Evolutionary conservation across 108 stramenopile genomes (phyloP).

Genomic region (Skeletonema menzelii): DNA sequence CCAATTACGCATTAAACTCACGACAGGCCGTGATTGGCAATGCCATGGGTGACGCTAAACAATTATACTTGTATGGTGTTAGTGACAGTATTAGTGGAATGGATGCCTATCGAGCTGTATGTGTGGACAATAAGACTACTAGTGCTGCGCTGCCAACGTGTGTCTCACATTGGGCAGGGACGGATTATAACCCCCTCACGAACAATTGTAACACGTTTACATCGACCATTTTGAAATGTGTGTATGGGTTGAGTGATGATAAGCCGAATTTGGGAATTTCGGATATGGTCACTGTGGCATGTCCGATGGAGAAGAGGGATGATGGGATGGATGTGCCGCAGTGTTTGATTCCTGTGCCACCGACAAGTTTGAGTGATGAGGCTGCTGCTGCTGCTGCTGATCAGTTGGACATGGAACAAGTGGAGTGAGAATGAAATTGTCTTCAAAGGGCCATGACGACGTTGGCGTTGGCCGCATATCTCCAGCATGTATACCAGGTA

Average conservation of each 20-base stretch:
- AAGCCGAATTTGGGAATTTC: slow-evolving; percentile 47
- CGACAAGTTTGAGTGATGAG: not conserved
- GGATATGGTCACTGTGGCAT: slow-evolving; percentile 38
- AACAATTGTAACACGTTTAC: slow-evolving; percentile 58
- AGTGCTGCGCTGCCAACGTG: slow-evolving; percentile 13
- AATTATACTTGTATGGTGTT: slow-evolving; percentile 38
- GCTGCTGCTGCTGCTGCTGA: no score
- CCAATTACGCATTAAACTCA: slow-evolving; percentile 34
- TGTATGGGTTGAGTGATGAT: slow-evolving; percentile 44
- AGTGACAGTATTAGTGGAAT: slow-evolving; percentile 13
- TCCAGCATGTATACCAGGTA: no score
- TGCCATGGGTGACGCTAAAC: slow-evolving; percentile 44
- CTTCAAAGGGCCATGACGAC: no score
- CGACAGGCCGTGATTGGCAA: slow-evolving; percentile 39
- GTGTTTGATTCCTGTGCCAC: slow-evolving; percentile 23
- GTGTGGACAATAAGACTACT: slow-evolving; percentile 16
- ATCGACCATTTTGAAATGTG: slow-evolving; percentile 40
- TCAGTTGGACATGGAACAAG: not conserved
- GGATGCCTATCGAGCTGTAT: slow-evolving; percentile 32
- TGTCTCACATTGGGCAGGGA: slow-evolving; percentile 46
- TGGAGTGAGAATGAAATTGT: not conserved
- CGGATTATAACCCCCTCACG: slow-evolving; percentile 47
- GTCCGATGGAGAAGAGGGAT: slow-evolving; percentile 22
- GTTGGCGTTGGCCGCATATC: no score
- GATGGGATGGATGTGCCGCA: slow-evolving; percentile 26